Percentiles rank a stretch among this genome's conserved stretches.
These are phyloP conservation scores for Trichophyton schoenleinii DNA, from an alignment of 2,329 filamentous ascomycete species.

Conservation along the genomic window DNA sequence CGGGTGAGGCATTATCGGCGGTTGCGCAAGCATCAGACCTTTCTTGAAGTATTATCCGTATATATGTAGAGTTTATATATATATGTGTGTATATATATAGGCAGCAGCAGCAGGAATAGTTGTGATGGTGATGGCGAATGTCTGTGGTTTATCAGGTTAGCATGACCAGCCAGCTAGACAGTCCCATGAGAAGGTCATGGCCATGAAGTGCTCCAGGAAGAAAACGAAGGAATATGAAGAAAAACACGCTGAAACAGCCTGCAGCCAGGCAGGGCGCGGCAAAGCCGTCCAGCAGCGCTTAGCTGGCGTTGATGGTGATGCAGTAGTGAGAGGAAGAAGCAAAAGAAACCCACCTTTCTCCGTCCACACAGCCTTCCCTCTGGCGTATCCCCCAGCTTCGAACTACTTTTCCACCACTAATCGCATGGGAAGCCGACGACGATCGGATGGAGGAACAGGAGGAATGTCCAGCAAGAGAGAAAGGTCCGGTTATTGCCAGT, in stretches of 20 bases:
- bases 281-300: background rate
- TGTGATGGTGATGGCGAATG: too few relatives aligned
- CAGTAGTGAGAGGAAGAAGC: background rate
- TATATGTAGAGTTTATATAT: background rate
- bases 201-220: background rate
- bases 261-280: background rate
- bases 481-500: background rate
- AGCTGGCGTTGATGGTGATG: background rate
- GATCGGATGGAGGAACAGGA: too few relatives aligned
- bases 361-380: background rate
- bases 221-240: background rate
- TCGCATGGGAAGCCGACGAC: background rate
- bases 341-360: background rate
- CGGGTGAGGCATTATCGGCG: constrained; percentile 1
- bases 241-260: background rate
- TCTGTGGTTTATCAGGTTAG: too few relatives aligned
- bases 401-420: background rate
- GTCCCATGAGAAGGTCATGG: background rate
- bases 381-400: background rate
- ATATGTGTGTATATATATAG: background rate
- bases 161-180: background rate
- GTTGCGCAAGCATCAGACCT: constrained; percentile 3
- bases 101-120: too few relatives aligned
- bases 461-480: too few relatives aligned
- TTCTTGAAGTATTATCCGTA: background rate